Conservation (phyloP, 1,284 basidiomycete species). For the Austroboletus novae-zelandiae region DNA sequence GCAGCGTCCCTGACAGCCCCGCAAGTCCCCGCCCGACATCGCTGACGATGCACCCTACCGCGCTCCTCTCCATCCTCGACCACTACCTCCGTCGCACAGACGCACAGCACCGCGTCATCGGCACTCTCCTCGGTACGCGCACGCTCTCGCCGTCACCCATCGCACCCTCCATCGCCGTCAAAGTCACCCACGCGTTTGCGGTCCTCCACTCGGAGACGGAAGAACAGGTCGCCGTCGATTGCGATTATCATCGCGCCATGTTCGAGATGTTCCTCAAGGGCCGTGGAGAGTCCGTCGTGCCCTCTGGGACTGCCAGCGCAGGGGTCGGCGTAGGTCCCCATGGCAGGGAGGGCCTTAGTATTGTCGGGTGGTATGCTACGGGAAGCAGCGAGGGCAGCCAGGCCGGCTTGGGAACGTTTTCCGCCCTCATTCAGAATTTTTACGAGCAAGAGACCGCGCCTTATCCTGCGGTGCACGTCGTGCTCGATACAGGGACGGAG, state of each 20-base stretch:
- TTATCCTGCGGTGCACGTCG: constrained; percentile 89
- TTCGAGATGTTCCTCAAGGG: constrained; percentile 87
- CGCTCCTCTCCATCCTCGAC: constrained; percentile 94
- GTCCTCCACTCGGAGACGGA: constrained; percentile 91
- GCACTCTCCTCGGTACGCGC: constrained; percentile 89
- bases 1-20: constrained; percentile 32
- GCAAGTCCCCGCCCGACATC: constrained; percentile 60
- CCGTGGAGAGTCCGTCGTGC: constrained; percentile 53
- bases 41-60: constrained; percentile 88
- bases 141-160: constrained; percentile 47
- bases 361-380: constrained; percentile 80
- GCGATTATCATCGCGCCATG: constrained; percentile 95
- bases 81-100: constrained; percentile 91
- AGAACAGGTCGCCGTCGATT: constrained; percentile 92
- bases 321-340: constrained; percentile 21
- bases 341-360: constrained; percentile 53
- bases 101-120: constrained; percentile 88
- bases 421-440: constrained; percentile 98
- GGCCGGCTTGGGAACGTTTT: constrained; percentile 91
- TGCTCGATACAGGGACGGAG: constrained; percentile 84
- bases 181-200: constrained; percentile 83
- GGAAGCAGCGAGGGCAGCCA: constrained; percentile 23
- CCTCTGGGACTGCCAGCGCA: constrained; percentile 12
- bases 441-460: constrained; percentile 91
- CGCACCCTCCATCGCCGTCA: constrained; percentile 38